These are phyloP conservation scores for Aspergillus sojae DNA, from an alignment of 2,329 filamentous ascomycete genomes.

Conservation along the genomic window DNA sequence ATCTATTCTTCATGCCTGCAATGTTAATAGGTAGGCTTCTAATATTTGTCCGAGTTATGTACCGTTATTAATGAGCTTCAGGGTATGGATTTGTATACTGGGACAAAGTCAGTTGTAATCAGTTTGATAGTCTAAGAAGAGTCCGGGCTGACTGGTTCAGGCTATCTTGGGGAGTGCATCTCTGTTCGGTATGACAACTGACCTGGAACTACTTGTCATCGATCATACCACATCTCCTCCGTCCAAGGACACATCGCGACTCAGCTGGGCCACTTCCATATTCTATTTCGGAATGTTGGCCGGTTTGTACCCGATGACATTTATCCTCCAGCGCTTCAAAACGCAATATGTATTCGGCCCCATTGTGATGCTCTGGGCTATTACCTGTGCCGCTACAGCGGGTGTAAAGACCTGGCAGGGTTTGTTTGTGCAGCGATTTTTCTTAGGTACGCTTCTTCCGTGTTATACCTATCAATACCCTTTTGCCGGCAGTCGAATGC, in stretches of 20 bases:
- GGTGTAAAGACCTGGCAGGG: conserved; percentile 66
- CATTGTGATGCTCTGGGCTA: conserved; percentile 61
- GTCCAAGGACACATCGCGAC: conserved; percentile 65
- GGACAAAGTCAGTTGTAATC: conserved; percentile 57
- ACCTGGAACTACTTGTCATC: conserved; percentile 63
- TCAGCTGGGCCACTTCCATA: conserved; percentile 76
- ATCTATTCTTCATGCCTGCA: conserved; percentile 66
- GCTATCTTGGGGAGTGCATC: conserved; percentile 73
- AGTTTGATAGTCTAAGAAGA: neutral
- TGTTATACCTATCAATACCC: neutral
- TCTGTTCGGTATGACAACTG: conserved; percentile 75
- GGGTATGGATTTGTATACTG: conserved; percentile 69
- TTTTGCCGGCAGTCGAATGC: neutral
- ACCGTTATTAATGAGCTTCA: conserved; percentile 11
- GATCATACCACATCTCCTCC: conserved; percentile 56
- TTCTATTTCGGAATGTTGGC: conserved; percentile 82
- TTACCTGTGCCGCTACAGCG: conserved; percentile 69
- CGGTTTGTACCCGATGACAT: conserved; percentile 74
- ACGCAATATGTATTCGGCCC: conserved; percentile 65
- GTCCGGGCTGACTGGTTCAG: conserved; percentile 33
- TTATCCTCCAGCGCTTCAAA: conserved; percentile 68
- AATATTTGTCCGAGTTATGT: neutral
- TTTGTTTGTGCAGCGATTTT: conserved; percentile 68
- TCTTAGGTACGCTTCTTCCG: conserved; percentile 44
- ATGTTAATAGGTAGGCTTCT: conserved; percentile 58